Evolutionary conservation across 495 filamentous ascomycete species (phyloP).

Genomic region (Hyaloscypha variabilis): DNA sequence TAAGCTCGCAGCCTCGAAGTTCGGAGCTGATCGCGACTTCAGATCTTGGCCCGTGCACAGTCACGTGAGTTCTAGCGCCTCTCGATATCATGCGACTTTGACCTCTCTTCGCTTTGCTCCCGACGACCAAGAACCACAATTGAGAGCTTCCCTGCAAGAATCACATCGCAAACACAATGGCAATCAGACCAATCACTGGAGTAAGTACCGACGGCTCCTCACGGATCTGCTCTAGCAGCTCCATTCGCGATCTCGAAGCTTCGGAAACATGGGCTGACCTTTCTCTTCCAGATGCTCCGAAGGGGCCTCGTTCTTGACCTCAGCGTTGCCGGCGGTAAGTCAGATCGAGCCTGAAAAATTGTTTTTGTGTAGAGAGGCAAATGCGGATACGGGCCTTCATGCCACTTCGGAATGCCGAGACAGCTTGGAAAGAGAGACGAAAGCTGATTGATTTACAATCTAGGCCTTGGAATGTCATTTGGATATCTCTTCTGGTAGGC

Average conservation of each 20-base stretch:
- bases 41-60: neutral
- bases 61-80: constrained; percentile 13
- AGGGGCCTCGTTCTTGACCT: constrained; percentile 76
- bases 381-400: neutral
- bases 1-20: constrained; percentile 4
- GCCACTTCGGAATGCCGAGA: constrained; percentile 6
- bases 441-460: constrained; percentile 13
- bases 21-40: neutral
- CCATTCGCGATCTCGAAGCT: constrained; percentile 14
- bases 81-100: constrained; percentile 14
- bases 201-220: constrained; percentile 39
- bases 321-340: constrained; percentile 74
- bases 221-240: neutral
- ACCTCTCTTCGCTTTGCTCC: constrained; percentile 14
- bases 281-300: constrained; percentile 66
- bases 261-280: constrained; percentile 36
- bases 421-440: neutral
- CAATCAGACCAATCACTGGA: constrained; percentile 58
- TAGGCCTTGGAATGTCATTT: constrained; percentile 69
- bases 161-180: constrained; percentile 34
- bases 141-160: constrained; percentile 23
- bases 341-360: neutral
- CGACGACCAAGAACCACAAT: constrained; percentile 30
- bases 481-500: constrained; percentile 83
- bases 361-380: neutral